A percentile compares a stretch with the other conserved stretches of the same genome.
Conservation (phyloP, 2,329 filamentous ascomycete species). For the Chrysoporthe deuterocubensis region DNA sequence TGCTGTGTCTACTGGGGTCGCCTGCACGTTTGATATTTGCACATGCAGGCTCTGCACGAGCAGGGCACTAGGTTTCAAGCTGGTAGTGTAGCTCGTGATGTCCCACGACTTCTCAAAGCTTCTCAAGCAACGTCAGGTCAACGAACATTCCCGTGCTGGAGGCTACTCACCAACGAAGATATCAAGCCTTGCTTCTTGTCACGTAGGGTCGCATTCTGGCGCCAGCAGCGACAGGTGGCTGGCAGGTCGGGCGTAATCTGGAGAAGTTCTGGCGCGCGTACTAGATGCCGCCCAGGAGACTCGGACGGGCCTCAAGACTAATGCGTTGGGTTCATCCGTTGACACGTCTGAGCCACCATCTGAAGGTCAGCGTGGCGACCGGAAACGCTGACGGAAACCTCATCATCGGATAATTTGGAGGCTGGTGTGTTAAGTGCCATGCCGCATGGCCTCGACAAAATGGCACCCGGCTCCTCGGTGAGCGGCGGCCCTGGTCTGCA, state of each 20-base stretch:
- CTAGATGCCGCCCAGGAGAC: not conserved
- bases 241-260: not conserved
- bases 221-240: not conserved
- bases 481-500: not conserved
- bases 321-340: not conserved
- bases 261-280: not conserved
- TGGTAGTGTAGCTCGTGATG: conserved; percentile 3
- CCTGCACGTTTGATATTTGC: conserved; percentile 2
- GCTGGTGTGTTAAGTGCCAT: not conserved
- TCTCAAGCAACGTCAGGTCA: not conserved
- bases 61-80: conserved; percentile 7
- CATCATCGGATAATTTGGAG: not conserved
- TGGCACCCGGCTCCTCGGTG: too few species aligned
- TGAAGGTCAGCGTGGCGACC: not conserved
- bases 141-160: not conserved
- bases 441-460: not conserved
- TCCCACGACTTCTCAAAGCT: not conserved
- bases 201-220: not conserved
- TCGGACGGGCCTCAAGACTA: not conserved
- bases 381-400: not conserved
- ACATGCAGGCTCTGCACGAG: not conserved
- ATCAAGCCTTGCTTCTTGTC: conserved; percentile 1
- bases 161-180: not conserved
- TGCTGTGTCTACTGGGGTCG: not conserved
- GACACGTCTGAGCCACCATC: not conserved